Evolutionary conservation across 2,329 filamentous ascomycete species (phyloP).

Genomic region (Fusarium clavum): DNA sequence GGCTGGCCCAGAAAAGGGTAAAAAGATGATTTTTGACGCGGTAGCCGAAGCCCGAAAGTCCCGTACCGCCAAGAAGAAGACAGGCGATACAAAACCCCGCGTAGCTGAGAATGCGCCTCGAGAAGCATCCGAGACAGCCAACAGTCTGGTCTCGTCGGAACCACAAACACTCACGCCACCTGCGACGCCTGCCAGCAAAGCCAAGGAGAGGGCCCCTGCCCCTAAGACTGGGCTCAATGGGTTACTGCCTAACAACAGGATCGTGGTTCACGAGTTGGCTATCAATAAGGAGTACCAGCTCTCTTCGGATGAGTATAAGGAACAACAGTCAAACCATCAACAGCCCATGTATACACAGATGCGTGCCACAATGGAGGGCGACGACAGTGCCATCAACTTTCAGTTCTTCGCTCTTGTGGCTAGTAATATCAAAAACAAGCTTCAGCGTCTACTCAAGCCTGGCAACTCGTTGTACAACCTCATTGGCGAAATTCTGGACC

Average conservation of each 20-base stretch:
- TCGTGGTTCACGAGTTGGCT: conserved; percentile 81
- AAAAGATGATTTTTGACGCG: conserved; percentile 78
- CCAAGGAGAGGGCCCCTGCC: conserved; percentile 52
- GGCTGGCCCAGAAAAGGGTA: conserved; percentile 76
- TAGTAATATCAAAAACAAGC: conserved; percentile 75
- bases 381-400: conserved; percentile 73
- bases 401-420: conserved; percentile 77
- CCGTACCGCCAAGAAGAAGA: conserved; percentile 72
- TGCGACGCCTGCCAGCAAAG: conserved; percentile 59
- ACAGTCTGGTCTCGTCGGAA: conserved; percentile 54
- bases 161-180: conserved; percentile 66
- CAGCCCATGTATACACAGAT: conserved; percentile 66
- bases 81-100: conserved; percentile 77
- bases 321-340: conserved; percentile 63
- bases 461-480: conserved; percentile 79
- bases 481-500: conserved; percentile 80
- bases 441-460: conserved; percentile 76
- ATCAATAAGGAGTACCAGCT: conserved; percentile 84
- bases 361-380: conserved; percentile 73
- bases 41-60: conserved; percentile 77
- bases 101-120: conserved; percentile 63
- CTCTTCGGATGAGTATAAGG: conserved; percentile 69
- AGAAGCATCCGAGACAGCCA: conserved; percentile 53
- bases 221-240: conserved; percentile 59
- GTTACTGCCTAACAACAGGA: conserved; percentile 77